Percentiles rank a stretch among this genome's conserved stretches.
phyloP scores from a whole-genome alignment of 2,329 filamentous ascomycete genomes.

The Grosmannia serpens region DNA sequence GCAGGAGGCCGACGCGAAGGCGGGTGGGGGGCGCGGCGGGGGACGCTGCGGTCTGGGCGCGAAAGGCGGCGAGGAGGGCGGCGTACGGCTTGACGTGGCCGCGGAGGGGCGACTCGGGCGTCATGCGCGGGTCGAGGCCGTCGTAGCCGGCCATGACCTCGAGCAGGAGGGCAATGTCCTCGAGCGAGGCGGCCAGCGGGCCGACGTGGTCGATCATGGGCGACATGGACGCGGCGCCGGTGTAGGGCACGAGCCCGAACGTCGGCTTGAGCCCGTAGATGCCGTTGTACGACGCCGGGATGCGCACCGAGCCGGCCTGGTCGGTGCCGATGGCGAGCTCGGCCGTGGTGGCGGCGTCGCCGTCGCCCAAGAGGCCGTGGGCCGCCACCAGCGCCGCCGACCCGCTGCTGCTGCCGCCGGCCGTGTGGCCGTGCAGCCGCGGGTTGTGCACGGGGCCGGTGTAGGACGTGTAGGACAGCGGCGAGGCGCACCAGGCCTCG shows the following conservation, averaged over 20 bases:
- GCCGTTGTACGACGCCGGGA: conserved; percentile 32
- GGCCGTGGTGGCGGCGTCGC: conserved; percentile 23
- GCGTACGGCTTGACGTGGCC: conserved; percentile 21
- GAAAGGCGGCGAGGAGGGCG: conserved; percentile 14
- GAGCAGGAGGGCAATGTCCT: conserved; percentile 30
- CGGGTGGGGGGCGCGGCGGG: neutral
- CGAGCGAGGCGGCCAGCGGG: conserved; percentile 29
- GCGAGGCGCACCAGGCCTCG: conserved; percentile 50
- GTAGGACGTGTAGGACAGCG: conserved; percentile 48
- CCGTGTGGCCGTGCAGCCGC: conserved; percentile 60
- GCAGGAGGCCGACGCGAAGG: conserved; percentile 29
- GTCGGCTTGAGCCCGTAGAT: conserved; percentile 35
- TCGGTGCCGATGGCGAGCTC: conserved; percentile 47
- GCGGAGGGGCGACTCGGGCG: conserved; percentile 26
- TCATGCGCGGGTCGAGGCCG: conserved; percentile 32
- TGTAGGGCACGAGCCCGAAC: conserved; percentile 36
- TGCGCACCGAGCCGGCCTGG: conserved; percentile 62
- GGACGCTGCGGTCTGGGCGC: conserved; percentile 6
- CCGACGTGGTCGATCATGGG: conserved; percentile 33
- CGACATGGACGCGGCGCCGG: conserved; percentile 28
- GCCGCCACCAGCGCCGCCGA: conserved; percentile 33
- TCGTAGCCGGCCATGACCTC: conserved; percentile 32
- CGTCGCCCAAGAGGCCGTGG: conserved; percentile 31
- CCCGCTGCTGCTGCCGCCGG: conserved; percentile 65
- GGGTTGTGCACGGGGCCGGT: conserved; percentile 65